A percentile compares a stretch with the other conserved stretches of the same genome.
These are phyloP conservation scores for Leccinum uliginosum DNA, from an alignment of 768 basidiomycete species.

Conservation along the genomic window DNA sequence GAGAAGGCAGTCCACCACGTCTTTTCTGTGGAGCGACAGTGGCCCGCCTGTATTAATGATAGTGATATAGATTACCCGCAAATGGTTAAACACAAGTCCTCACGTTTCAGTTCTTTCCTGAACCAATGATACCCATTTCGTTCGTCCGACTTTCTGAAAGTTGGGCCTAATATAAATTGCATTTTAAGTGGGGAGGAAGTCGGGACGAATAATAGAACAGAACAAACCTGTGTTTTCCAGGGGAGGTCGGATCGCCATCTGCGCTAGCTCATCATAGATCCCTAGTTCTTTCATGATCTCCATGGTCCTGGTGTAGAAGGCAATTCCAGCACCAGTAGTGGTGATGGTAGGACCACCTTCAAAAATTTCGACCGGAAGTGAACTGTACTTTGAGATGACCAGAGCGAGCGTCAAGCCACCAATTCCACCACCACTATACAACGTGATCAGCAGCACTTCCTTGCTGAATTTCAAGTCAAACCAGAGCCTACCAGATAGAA, in stretches of 20 bases:
- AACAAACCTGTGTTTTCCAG: conserved; percentile 18
- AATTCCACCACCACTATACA: conserved; percentile 37
- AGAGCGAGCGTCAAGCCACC: conserved; percentile 34
- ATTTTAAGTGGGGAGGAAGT: background rate
- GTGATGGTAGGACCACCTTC: conserved; percentile 38
- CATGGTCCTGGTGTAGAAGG: conserved; percentile 45
- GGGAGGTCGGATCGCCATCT: conserved; percentile 13
- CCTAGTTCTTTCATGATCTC: conserved; percentile 37
- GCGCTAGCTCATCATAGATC: conserved; percentile 31
- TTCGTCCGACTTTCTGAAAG: conserved; percentile 33
- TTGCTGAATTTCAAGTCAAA: background rate
- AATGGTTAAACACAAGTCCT: background rate
- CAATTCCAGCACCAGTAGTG: conserved; percentile 45
- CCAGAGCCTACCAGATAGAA: conserved; percentile 14
- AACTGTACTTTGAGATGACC: conserved; percentile 23
- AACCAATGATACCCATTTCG: conserved; percentile 28
- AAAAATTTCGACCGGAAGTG: conserved; percentile 36
- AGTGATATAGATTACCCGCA: background rate
- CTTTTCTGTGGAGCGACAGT: conserved; percentile 34
- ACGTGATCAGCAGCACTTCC: background rate
- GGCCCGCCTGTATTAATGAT: conserved; percentile 25
- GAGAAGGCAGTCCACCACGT: conserved; percentile 33
- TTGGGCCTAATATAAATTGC: conserved; percentile 15
- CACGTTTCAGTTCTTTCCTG: conserved; percentile 24
- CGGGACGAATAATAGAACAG: background rate